phyloP scores from a whole-genome alignment of 768 basidiomycete genomes.

The Calocera cornea region DNA sequence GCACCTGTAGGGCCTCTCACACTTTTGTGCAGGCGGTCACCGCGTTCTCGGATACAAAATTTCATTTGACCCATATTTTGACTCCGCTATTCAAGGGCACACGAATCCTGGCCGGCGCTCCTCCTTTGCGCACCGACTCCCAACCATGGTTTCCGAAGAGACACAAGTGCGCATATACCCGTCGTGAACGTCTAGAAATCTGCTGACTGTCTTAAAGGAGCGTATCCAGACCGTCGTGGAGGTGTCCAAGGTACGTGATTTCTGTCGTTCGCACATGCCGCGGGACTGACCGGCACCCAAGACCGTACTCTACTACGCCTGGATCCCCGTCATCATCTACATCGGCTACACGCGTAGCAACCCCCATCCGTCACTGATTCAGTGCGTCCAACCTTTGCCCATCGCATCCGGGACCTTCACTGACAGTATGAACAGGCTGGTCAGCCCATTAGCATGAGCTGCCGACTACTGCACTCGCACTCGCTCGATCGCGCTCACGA shows the following conservation, averaged over 20 bases:
- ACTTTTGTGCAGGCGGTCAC: background rate
- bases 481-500: background rate
- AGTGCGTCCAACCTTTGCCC: conserved; percentile 44
- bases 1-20: too few relatives aligned
- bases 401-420: background rate
- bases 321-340: conserved; percentile 95
- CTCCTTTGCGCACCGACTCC: background rate
- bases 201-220: conserved; percentile 38
- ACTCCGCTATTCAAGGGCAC: background rate
- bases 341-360: conserved; percentile 85
- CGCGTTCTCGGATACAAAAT: background rate
- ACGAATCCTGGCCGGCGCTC: conserved; percentile 1
- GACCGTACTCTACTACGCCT: conserved; percentile 86
- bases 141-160: conserved; percentile 74
- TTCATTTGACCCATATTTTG: background rate
- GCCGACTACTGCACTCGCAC: background rate
- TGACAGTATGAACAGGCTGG: conserved; percentile 43
- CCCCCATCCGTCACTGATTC: conserved; percentile 89
- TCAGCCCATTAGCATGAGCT: conserved; percentile 78
- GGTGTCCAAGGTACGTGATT: conserved; percentile 48
- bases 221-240: conserved; percentile 70
- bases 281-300: conserved; percentile 21
- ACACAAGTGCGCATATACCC: conserved; percentile 45
- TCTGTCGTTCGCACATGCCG: background rate
- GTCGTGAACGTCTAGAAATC: background rate